Base-by-base conservation (phyloP, 2,329 filamentous ascomycete species). In the Penicillium sp. region DNA sequence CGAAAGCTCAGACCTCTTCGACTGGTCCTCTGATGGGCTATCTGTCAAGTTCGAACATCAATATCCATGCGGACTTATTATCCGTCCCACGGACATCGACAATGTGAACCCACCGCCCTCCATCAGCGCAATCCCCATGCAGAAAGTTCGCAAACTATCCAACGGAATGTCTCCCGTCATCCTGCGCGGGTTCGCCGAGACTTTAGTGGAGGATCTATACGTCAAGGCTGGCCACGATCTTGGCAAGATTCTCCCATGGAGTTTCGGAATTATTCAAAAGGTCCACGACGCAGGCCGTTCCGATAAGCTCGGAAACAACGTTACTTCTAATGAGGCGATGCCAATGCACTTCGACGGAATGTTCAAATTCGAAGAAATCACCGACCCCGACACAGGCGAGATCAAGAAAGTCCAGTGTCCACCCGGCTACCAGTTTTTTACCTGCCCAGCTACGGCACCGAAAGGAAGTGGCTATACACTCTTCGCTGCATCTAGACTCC, bases 301-400 rank as follows among this genome's bases (percentile, higher is more conserved):
- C 6, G 74, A 76, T 0, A 69, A 74, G 11, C 76, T 78, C 0
- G 68, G 79, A 21, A 84, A 84, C 59, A 84, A 84, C 42, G 81
- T 84, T 3, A 73, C 83, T 2, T 82, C 80, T 0, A 75, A 77
- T 1, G 82, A 84, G 56, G 79, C 79, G 59, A 84, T 85, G 82
- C 82, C 83, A 0, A 83, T 83, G 67, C 83, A 85, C 60, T 85
- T 79, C 37, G 83, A 85, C 49, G 83, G 83, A 0, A 69, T 84
- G 27, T 85, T 84, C 73, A 84, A 84, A 63, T 80, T 81, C 0
- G 73, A 75, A 10, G 79, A 79, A 51, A 65, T 74, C 21, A 67
- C 55, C 0, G 70, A 77, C 2, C 71, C 73, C 1, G 67, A 37
- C 8, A 68, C 75, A 1, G 80, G 78, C 0, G 73, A 75, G 6